Evolutionary conservation across 2,329 filamentous ascomycete genomes (phyloP), one percentile per base, ranked within the genome.

Genomic region (Fusarium sterilihyphosum): DNA sequence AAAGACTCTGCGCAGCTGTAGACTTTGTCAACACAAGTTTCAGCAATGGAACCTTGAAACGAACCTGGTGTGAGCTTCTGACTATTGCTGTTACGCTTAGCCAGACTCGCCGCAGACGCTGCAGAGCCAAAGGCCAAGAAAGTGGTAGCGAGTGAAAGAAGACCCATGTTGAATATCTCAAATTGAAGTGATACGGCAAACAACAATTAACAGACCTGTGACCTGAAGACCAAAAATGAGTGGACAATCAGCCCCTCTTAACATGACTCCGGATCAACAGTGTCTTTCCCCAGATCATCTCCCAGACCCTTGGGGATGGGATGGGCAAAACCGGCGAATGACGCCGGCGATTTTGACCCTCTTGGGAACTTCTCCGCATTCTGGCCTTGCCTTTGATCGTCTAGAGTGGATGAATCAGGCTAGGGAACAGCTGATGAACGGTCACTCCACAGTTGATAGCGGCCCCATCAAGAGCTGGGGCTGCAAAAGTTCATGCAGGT

Each of bases 311-410:
- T 24, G 24, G 29, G 29, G 26, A 53, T 41, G 9, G 10, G 46
- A 50, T 61, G 63, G 65, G 65, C 43, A 67, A 68, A 68, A 24
- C 63, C 65, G 65, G 65, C 49, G 46, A 68, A 68, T 50, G 35
- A 24, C 22, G 38, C 65, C 65, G 65, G 65, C 40, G 26, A 12
- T n/a, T 47, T 53, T 53, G 37, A 31, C 63, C 40, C 24, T 53
- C 20, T 67, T 61, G 64, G 46, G 52, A 18, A 31, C 22, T 56
- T 59, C 65, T 59, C 65, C 65, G 63, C 65, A 67, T 40, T 61
- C 35, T 33, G 10, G 10, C 44, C 62, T 20, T 35, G 58, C 37
- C n/a, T 24, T 37, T 44, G 3, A 14, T 16, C 10, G 31, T 20
- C 22, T 49, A 61, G 44, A 26, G 11, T 41, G 6, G 24, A 13